Evolutionary conservation across 192 early-diverging fungal species (phyloP), one percentile per base, ranked within the genome.

Genomic region (Linnemannia zychae): DNA sequence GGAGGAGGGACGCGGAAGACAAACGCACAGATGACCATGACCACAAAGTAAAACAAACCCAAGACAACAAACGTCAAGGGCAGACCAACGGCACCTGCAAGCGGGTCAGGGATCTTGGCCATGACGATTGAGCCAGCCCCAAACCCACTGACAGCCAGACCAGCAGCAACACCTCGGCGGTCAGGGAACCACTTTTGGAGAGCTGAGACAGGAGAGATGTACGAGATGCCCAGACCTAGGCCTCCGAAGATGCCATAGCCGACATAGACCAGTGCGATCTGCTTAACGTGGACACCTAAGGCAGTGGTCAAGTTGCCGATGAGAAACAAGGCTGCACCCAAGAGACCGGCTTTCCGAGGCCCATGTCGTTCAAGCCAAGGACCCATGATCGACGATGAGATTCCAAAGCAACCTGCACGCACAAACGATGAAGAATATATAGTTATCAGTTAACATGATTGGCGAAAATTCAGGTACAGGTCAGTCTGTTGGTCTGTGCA

Each of bases 111-210:
- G 65, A 93, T 91, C 79, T 90, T 90, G 63, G 93, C 92, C 71
- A 93, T 92, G 18, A 93, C 92, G 71, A 95, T 92, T 24, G 92
- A 91, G 1, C 95, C 95, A 37, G 90, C 93, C 57, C 93, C 95
- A 85, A 96, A 96, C 11, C 93, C 94, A 84, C 92, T 93, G 72
- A 95, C 95, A 18, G 94, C 94, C 47, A 93, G 84, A 16, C 92
- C 92, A 37, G 91, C 89, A 11, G 92, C 92, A 6, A 91, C 85
- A 20, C 92, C 93, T 31, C 92, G 89, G 2, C 88, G 87, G 31
- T 89, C 89, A 12, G 93, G 91, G 87, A 91, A 93, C 93, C 93
- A 93, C 67, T 92, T 92, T 82, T 91, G 91, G 31, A 92, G 87
- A 1, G 89, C 88, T 24, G 89, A 91, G 63, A 93, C 90, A 2